Base-by-base conservation (phyloP, 352 stramenopile genomes). In the Thalassiosira ordinaria region DNA sequence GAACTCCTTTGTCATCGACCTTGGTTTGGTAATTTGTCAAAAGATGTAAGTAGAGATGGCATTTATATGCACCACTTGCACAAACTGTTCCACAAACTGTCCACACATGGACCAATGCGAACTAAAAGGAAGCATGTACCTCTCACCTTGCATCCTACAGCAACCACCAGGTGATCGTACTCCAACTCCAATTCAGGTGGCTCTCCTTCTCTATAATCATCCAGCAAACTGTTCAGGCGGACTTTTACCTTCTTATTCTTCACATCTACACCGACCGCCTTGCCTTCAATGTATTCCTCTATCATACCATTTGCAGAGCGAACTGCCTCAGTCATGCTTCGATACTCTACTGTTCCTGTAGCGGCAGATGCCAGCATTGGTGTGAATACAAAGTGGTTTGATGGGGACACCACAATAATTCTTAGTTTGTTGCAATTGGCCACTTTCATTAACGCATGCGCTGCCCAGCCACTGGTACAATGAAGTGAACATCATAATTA, bases 91-190 rank as follows among this genome's bases (percentile, higher is more conserved):
- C n/a, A n/a, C n/a, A n/a, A n/a, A n/a, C n/a, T n/a, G n/a, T n/a
- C n/a, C n/a, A n/a, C n/a, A n/a, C n/a, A n/a, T n/a, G n/a, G 37
- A 9, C 67, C 68, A 2, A 31, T n/a, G 11, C 72, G 41, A n/a
- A n/a, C 88, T 74, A 35, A 89, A 72, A 11, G 33, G 6, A 83
- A 80, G 37, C 63, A 83, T 24, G 87, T 93, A 44, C 90, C 82
- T 22, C 78, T 87, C 11, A 74, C 78, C n/a, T 79, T 89, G 16
- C 93, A 49, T 16, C 80, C 93, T 0, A 95, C 90, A 5, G 92
- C 83, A 26, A 91, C 82, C 11, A 96, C 60, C 1, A 96, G 53
- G 49, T 92, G 46, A 81, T 96, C 92, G 77, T 96, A 96, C 2
- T 37, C 63, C 0, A 96, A 26, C 57, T 93, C 79, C 52, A 96